A percentile compares a stretch with the other conserved stretches of the same genome.
These are phyloP conservation scores for Phytophthora hybrid DNA, from an alignment of 352 stramenopile species.

Conservation along the genomic window DNA sequence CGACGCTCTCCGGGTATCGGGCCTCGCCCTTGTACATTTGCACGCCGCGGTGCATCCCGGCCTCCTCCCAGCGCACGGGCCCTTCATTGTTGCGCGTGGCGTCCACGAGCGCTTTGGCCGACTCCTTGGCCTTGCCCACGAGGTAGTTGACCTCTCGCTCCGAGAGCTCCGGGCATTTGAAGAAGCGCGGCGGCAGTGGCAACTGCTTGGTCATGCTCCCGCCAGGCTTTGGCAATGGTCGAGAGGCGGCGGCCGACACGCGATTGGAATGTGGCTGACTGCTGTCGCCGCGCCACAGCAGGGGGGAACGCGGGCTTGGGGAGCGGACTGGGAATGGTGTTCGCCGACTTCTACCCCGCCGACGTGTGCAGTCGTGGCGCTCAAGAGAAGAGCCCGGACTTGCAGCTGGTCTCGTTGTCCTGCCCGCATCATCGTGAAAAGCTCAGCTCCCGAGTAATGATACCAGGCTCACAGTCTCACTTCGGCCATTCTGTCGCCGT, in stretches of 20 bases:
- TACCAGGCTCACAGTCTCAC: constrained; percentile 15
- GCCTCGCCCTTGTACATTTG: constrained; percentile 78
- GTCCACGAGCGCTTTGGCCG: constrained; percentile 68
- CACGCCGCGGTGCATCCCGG: constrained; percentile 59
- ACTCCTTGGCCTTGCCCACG: constrained; percentile 68
- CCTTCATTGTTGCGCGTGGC: constrained; percentile 64
- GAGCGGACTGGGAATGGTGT: constrained; percentile 29
- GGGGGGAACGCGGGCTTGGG: constrained; percentile 32
- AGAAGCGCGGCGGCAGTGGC: constrained; percentile 61
- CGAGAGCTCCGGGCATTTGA: constrained; percentile 65
- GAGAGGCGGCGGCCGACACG: neutral
- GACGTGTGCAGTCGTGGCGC: constrained; percentile 33
- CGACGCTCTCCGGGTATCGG: constrained; percentile 49
- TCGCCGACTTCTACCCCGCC: constrained; percentile 31
- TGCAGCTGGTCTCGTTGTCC: constrained; percentile 23
- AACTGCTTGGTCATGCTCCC: constrained; percentile 48
- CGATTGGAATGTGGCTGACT: constrained; percentile 36
- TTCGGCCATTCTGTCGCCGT: neutral
- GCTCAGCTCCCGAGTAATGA: neutral
- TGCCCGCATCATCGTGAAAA: constrained; percentile 18
- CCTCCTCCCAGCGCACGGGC: constrained; percentile 64
- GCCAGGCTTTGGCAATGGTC: neutral
- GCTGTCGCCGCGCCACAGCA: constrained; percentile 8
- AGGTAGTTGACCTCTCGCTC: constrained; percentile 62
- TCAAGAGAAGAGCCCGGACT: constrained; percentile 38